A percentile compares a stretch with the other conserved stretches of the same genome.
Conservation (phyloP, 148 eudicot species). For the Vaccinium darrowii region DNA sequence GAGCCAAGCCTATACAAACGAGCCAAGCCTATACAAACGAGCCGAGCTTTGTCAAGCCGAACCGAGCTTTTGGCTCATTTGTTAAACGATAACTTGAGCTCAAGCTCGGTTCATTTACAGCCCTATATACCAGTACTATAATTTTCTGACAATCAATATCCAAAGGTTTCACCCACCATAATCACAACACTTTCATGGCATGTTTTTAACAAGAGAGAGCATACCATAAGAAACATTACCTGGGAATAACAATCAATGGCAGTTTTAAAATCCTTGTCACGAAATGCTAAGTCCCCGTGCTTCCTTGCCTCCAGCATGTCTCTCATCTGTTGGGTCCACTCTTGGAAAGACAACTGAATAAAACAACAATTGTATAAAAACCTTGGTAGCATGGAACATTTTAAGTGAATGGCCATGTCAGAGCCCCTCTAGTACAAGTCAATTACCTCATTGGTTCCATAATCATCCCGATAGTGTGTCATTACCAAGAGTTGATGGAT, state of each 20-base stretch:
- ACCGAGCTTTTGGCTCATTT: too few relatives aligned
- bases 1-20: too few relatives aligned
- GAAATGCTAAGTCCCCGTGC: conserved; percentile 78
- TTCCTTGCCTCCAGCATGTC: conserved; percentile 86
- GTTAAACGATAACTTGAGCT: background rate
- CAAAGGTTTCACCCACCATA: background rate
- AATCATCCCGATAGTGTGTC: conserved; percentile 76
- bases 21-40: too few relatives aligned
- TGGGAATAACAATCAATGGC: conserved; percentile 84
- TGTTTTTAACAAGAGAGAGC: background rate
- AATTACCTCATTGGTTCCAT: conserved; percentile 91
- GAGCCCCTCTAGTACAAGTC: background rate
- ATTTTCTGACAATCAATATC: too few relatives aligned
- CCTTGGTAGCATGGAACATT: background rate
- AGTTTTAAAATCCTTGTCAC: conserved; percentile 73
- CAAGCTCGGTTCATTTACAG: too few relatives aligned
- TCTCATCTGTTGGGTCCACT: conserved; percentile 95
- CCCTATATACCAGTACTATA: too few relatives aligned
- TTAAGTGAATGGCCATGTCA: background rate
- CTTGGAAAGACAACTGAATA: conserved; percentile 83
- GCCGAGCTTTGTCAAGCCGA: too few relatives aligned
- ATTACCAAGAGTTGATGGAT: conserved; percentile 72
- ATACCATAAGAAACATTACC: conserved; percentile 30
- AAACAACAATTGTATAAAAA: background rate
- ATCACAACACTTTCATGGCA: background rate